A percentile compares a stretch with the other conserved stretches of the same genome.
phyloP scores from a whole-genome alignment of 768 basidiomycete genomes.

The Boletus patriciae region DNA sequence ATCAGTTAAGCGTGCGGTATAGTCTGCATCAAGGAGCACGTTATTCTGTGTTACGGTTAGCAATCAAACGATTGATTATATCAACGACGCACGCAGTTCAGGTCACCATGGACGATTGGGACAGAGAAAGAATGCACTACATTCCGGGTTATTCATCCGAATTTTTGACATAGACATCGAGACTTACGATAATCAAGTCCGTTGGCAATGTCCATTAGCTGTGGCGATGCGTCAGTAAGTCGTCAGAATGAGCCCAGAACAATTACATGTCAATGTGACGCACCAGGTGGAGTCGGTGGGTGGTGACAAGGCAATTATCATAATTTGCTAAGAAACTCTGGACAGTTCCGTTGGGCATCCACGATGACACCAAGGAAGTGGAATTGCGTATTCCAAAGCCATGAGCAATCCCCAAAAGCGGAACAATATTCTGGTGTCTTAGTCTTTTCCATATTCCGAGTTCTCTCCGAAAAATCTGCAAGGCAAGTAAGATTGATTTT shows the following conservation, averaged over 20 bases:
- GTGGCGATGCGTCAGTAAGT: neutral
- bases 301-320: neutral
- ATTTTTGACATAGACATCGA: neutral
- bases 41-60: constrained; percentile 10
- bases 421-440: constrained; percentile 24
- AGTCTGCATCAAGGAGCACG: constrained; percentile 14
- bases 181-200: constrained; percentile 15
- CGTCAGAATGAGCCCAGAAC: neutral
- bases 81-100: constrained; percentile 3
- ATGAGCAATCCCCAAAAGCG: constrained; percentile 22
- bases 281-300: neutral
- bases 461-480: constrained; percentile 20
- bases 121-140: constrained; percentile 10
- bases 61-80: neutral
- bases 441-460: constrained; percentile 26
- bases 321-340: constrained; percentile 16
- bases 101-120: constrained; percentile 14
- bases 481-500: neutral
- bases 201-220: constrained; percentile 16
- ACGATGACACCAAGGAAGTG: constrained; percentile 29
- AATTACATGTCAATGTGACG: neutral
- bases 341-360: constrained; percentile 30
- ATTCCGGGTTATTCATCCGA: neutral
- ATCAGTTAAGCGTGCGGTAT: constrained; percentile 42
- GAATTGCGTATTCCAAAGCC: constrained; percentile 26